Conservation (phyloP, 495 filamentous ascomycete genomes). For the Daldinia concentrica region DNA sequence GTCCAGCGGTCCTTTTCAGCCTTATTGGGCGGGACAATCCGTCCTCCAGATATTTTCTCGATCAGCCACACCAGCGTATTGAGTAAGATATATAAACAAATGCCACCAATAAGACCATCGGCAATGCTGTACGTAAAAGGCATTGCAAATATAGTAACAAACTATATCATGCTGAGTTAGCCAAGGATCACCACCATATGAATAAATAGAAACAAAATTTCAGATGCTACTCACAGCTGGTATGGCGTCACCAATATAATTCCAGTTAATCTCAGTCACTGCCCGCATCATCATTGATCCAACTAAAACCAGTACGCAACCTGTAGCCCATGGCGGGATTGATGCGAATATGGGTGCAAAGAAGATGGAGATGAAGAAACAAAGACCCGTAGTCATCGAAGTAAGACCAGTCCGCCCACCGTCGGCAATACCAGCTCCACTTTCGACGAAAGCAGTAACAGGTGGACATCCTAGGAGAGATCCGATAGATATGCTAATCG, state of each 20-base stretch:
- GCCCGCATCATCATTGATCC: conserved; percentile 82
- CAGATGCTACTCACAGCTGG: conserved; percentile 60
- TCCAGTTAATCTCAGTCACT: conserved; percentile 83
- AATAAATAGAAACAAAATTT: background rate
- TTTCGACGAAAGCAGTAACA: conserved; percentile 85
- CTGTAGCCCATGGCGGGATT: conserved; percentile 85
- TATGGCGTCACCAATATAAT: conserved; percentile 78
- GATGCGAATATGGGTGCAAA: conserved; percentile 88
- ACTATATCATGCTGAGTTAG: conserved; percentile 43
- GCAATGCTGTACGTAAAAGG: conserved; percentile 86
- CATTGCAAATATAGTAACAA: conserved; percentile 82
- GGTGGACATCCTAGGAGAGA: conserved; percentile 77
- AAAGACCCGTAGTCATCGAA: conserved; percentile 76
- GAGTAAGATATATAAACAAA: conserved; percentile 74
- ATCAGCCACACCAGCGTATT: conserved; percentile 73
- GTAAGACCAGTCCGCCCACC: conserved; percentile 84
- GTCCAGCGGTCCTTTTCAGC: conserved; percentile 78
- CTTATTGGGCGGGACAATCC: conserved; percentile 76
- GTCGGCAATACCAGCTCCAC: conserved; percentile 84
- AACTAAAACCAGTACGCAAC: conserved; percentile 81
- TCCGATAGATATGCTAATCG: conserved; percentile 78
- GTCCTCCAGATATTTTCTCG: conserved; percentile 68
- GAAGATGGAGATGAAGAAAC: conserved; percentile 87
- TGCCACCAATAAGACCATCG: conserved; percentile 79
- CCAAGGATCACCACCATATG: background rate